phyloP scores from a whole-genome alignment of 306 rosid genomes.

The Trifolium repens region DNA sequence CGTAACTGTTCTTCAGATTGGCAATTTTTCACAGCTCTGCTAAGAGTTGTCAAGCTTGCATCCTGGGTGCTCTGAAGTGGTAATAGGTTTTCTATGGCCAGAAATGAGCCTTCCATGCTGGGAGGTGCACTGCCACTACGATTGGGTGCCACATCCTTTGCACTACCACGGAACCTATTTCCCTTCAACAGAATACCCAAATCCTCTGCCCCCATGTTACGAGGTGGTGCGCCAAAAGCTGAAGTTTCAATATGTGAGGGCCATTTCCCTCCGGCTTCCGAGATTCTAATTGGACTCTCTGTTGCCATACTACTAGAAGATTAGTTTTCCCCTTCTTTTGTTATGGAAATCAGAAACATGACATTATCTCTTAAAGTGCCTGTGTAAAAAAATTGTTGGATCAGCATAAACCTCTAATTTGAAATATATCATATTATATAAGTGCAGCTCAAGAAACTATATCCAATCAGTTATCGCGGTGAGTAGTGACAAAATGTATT shows the following conservation, averaged over 20 bases:
- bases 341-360: constrained; percentile 31
- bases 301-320: constrained; percentile 61
- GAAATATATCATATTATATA: neutral
- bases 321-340: constrained; percentile 34
- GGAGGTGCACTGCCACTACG: constrained; percentile 91
- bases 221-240: constrained; percentile 53
- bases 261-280: constrained; percentile 79
- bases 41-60: constrained; percentile 52
- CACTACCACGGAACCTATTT: constrained; percentile 51
- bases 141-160: constrained; percentile 61
- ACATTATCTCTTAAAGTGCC: constrained; percentile 40
- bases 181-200: constrained; percentile 63
- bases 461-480: constrained; percentile 8
- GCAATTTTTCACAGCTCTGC: constrained; percentile 53
- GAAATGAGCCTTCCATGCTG: constrained; percentile 75
- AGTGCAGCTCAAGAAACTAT: constrained; percentile 27
- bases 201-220: constrained; percentile 60
- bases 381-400: constrained; percentile 30
- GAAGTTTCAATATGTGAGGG: constrained; percentile 60
- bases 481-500: constrained; percentile 22
- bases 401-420: constrained; percentile 11
- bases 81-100: constrained; percentile 57
- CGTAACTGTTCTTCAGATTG: constrained; percentile 58
- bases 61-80: constrained; percentile 48
- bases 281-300: constrained; percentile 74